Base-by-base conservation (phyloP, 108 stramenopile species). In the Pelagomonas calceolata region DNA sequence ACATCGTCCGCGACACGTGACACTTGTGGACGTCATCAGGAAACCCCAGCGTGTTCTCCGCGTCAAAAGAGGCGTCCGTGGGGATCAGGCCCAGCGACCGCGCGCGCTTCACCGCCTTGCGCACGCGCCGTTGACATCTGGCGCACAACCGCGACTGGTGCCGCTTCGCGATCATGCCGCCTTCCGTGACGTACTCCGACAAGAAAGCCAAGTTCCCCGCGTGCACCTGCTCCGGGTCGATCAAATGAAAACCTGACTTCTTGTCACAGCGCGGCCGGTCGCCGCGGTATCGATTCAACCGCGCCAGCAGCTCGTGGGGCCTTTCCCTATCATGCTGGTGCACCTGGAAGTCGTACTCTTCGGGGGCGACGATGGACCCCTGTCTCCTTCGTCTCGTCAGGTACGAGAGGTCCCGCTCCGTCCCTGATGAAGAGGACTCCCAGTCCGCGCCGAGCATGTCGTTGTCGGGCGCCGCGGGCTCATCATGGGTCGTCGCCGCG, bases 101-200 rank as follows among this genome's bases (percentile, higher is more conserved):
- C 30, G 89, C 89, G 63, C 91, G 75, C 73, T 89, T 90, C 64
- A 92, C 79, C 64, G 89, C 78, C 69, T 87, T 89, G 70, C 87
- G 79, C 60, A 92, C 76, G 72, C 88, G 86, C 16, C 91, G 80
- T 66, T 92, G 91, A 80, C 89, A 89, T 66, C 88, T 88, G 34
- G 89, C 91, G 34, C 91, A 89, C 69, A 92, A 63, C 29, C 91
- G 75, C 46, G 81, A 81, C 65, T 88, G 87, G 17, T 88, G 80
- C 4, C 89, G 83, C 70, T 90, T 86, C 88, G 85, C 88, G 71
- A 92, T 89, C 73, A 88, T 86, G 36, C 89, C 89, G 16, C 85
- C 85, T 26, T 89, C 89, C 14, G 87, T 88, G 35, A 85, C 75
- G 81, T 87, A 92, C 30, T 87, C 76, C 43, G 86, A 63, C 66